A percentile compares a stretch with the other conserved stretches of the same genome.
Evolutionary conservation across 1,139 yeast species (phyloP).

Genomic region (Candida buenavistaensis): DNA sequence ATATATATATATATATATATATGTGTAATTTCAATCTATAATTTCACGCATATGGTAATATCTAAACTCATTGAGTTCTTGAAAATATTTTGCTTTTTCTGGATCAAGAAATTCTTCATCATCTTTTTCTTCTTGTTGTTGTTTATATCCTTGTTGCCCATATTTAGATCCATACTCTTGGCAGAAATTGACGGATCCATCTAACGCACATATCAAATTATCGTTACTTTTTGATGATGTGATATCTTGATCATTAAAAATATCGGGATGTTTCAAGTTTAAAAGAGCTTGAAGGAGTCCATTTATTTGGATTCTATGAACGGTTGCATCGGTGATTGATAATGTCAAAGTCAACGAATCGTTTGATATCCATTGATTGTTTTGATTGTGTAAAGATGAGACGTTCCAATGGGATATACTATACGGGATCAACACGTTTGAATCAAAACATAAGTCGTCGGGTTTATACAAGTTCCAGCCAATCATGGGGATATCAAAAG

Average conservation of each 20-base stretch:
- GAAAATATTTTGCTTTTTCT: background rate
- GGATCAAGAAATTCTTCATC: background rate
- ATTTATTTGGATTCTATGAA: slow-evolving; percentile 30
- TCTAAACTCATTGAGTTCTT: background rate
- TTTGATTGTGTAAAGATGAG: slow-evolving; percentile 10
- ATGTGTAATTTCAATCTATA: too few relatives aligned
- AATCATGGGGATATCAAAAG: slow-evolving; percentile 35
- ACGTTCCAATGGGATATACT: slow-evolving; percentile 32
- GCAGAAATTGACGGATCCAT: slow-evolving; percentile 30
- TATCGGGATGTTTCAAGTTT: slow-evolving; percentile 14
- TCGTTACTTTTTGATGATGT: too few relatives aligned
- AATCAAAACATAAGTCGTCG: slow-evolving; percentile 19
- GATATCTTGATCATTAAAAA: too few relatives aligned
- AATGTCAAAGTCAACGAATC: slow-evolving; percentile 33
- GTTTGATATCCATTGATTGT: slow-evolving; percentile 14
- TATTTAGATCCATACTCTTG: slow-evolving; percentile 23
- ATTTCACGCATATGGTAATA: background rate
- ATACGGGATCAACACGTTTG: slow-evolving; percentile 34
- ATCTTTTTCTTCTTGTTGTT: too few relatives aligned
- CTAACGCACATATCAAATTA: slow-evolving; percentile 35
- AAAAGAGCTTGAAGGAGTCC: slow-evolving; percentile 29
- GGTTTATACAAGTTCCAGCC: slow-evolving; percentile 36
- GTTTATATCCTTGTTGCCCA: background rate
- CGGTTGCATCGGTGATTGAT: slow-evolving; percentile 36
- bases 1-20: too few relatives aligned